Conservation (phyloP, 129 eudicot genomes). For the Artemisia annua region DNA sequence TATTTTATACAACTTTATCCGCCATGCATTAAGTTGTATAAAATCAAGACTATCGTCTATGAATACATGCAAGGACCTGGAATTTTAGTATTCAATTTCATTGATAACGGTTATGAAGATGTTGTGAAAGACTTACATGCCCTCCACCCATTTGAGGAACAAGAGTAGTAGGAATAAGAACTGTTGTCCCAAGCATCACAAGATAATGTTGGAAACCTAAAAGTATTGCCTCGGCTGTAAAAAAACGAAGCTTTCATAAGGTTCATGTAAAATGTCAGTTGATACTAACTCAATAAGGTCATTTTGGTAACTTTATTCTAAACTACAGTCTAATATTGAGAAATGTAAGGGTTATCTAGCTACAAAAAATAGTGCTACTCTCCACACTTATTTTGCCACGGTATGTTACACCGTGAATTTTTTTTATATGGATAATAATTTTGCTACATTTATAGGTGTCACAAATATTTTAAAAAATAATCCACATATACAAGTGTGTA, state of each 20-base stretch:
- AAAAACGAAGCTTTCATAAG: conserved; percentile 19
- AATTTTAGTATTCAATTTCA: background rate
- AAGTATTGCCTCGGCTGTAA: conserved; percentile 96
- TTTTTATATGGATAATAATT: too few relatives aligned
- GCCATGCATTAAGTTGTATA: background rate
- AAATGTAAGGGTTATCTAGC: background rate
- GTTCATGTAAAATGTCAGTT: conserved; percentile 7
- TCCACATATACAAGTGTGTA: too few relatives aligned
- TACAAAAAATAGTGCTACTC: too few relatives aligned
- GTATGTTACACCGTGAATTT: too few relatives aligned
- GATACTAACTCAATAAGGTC: background rate
- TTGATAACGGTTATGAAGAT: background rate
- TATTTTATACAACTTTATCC: background rate
- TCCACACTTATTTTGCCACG: too few relatives aligned
- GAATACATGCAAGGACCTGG: background rate
- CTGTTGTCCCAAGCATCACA: conserved; percentile 98
- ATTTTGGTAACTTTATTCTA: background rate
- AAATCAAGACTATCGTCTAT: background rate
- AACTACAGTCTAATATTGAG: background rate
- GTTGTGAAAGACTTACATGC: conserved; percentile 52
- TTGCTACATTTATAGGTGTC: too few relatives aligned
- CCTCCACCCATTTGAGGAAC: conserved; percentile 99
- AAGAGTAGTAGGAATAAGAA: conserved; percentile 83
- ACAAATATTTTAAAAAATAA: too few relatives aligned
- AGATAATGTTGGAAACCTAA: conserved; percentile 94